phyloP scores from a whole-genome alignment of 371 early-diverging fungal species.

The Fennellomyces sp. region DNA sequence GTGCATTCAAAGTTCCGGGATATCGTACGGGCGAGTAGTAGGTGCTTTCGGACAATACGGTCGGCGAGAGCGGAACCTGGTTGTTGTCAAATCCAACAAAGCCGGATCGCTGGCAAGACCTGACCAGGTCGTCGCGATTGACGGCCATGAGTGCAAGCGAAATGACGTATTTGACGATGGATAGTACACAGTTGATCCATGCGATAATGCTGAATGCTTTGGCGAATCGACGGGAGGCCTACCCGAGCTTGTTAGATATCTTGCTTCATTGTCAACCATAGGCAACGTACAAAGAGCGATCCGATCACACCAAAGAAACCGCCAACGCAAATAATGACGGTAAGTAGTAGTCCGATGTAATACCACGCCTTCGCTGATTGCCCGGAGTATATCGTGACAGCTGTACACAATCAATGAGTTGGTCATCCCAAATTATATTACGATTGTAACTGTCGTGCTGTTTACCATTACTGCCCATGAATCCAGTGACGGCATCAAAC shows the following conservation, averaged over 20 bases:
- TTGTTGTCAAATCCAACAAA: constrained; percentile 42
- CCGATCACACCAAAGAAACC: constrained; percentile 49
- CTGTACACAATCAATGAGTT: constrained; percentile 21
- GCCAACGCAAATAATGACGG: constrained; percentile 40
- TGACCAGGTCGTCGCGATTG: constrained; percentile 31
- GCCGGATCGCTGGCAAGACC: constrained; percentile 47
- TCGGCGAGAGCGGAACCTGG: constrained; percentile 29
- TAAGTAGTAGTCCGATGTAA: constrained; percentile 43
- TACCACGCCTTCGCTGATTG: constrained; percentile 49
- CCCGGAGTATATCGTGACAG: constrained; percentile 46
- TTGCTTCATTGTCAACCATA: not conserved
- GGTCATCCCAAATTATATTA: not conserved
- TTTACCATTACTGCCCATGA: constrained; percentile 48
- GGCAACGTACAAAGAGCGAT: constrained; percentile 43
- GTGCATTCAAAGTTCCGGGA: constrained; percentile 39
- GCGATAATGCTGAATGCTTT: constrained; percentile 45
- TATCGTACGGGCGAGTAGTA: constrained; percentile 51
- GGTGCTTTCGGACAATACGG: constrained; percentile 26
- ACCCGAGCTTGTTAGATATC: not conserved
- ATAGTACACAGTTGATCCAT: constrained; percentile 43
- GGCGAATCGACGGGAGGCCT: constrained; percentile 49
- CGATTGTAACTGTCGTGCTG: not conserved
- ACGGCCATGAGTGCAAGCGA: constrained; percentile 40
- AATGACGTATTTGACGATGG: constrained; percentile 41
- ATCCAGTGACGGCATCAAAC: constrained; percentile 48